Percentiles rank a stretch among this genome's conserved stretches.
Evolutionary conservation across 2,329 filamentous ascomycete genomes (phyloP).

Genomic region (Colletotrichum spaethianum): DNA sequence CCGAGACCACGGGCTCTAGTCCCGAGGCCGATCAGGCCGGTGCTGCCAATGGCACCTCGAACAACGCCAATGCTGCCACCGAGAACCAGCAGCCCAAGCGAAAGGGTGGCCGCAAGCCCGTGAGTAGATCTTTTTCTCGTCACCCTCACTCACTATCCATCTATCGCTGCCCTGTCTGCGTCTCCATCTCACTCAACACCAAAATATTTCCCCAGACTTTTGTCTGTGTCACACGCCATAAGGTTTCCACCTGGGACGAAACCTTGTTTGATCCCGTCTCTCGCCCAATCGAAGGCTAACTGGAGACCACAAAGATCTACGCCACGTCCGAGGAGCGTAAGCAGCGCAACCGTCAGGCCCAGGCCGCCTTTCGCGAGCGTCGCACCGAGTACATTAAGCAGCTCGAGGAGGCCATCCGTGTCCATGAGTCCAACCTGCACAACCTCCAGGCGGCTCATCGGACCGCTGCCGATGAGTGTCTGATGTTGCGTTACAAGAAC

Average conservation of each 20-base stretch:
- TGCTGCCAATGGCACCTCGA: slow-evolving; percentile 49
- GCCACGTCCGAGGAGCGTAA: slow-evolving; percentile 98
- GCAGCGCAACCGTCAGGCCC: slow-evolving; percentile 96
- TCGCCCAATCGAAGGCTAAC: slow-evolving; percentile 39
- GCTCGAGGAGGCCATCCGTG: slow-evolving; percentile 95
- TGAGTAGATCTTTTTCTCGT: slow-evolving; percentile 70
- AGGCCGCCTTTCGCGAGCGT: slow-evolving; percentile 96
- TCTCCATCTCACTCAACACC: slow-evolving; percentile 27
- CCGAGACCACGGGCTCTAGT: slow-evolving; percentile 73
- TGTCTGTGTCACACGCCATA: slow-evolving; percentile 33
- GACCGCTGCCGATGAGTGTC: slow-evolving; percentile 93
- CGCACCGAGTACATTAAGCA: slow-evolving; percentile 99
- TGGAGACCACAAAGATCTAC: slow-evolving; percentile 79
- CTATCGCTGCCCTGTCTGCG: not conserved
- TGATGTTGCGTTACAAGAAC: slow-evolving; percentile 99
- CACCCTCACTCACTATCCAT: slow-evolving; percentile 43
- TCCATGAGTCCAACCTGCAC: slow-evolving; percentile 94
- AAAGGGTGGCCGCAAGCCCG: slow-evolving; percentile 97
- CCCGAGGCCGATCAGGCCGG: slow-evolving; percentile 68
- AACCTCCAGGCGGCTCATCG: slow-evolving; percentile 95
- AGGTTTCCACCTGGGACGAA: slow-evolving; percentile 28
- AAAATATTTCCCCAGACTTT: slow-evolving; percentile 23
- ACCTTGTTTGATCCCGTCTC: slow-evolving; percentile 36
- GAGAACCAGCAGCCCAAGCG: slow-evolving; percentile 84
- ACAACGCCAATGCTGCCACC: slow-evolving; percentile 53